These are phyloP conservation scores for Penicillium sp. DNA, from an alignment of 2,329 filamentous ascomycete genomes.

Conservation along the genomic window DNA sequence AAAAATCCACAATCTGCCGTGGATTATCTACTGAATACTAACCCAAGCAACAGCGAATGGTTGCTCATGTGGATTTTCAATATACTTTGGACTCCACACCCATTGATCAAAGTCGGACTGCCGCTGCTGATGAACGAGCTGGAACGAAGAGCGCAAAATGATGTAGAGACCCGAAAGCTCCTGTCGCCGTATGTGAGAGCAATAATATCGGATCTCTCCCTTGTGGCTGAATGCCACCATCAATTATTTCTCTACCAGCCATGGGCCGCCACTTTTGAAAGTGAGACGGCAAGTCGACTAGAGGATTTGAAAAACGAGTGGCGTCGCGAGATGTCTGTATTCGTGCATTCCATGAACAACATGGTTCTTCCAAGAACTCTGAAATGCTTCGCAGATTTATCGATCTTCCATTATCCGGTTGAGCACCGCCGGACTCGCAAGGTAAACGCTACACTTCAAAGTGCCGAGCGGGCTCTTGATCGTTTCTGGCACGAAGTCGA, in stretches of 20 bases:
- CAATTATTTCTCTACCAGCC: conserved; percentile 48
- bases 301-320: conserved; percentile 4
- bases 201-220: conserved; percentile 43
- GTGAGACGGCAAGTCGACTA: conserved; percentile 16
- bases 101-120: conserved; percentile 32
- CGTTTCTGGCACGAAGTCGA: conserved; percentile 43
- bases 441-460: conserved; percentile 42
- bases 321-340: background rate
- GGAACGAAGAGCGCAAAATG: conserved; percentile 40
- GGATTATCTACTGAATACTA: background rate
- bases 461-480: conserved; percentile 47
- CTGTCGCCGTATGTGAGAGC: conserved; percentile 36
- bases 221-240: conserved; percentile 42
- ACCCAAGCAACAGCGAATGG: background rate
- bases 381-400: conserved; percentile 31
- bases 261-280: conserved; percentile 44
- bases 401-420: conserved; percentile 46
- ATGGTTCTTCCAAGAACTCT: too few relatives aligned
- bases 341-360: conserved; percentile 7
- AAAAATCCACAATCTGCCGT: background rate
- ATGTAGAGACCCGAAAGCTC: conserved; percentile 33
- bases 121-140: conserved; percentile 46
- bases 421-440: conserved; percentile 45
- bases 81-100: conserved; percentile 28
- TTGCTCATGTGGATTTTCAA: conserved; percentile 7